phyloP scores from a whole-genome alignment of 768 basidiomycete species.

The Podaxis pistillaris region DNA sequence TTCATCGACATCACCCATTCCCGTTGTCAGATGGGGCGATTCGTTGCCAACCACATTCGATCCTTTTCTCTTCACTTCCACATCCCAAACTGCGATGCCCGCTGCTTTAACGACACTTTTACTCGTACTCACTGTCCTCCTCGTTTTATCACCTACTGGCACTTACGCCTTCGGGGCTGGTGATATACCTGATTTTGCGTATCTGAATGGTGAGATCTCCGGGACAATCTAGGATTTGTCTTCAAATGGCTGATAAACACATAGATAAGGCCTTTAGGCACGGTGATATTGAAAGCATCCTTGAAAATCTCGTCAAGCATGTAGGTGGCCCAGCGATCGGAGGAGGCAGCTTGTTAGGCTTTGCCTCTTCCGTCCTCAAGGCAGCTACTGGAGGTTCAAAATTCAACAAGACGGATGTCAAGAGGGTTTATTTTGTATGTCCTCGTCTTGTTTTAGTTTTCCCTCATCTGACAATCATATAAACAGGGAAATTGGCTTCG shows the following conservation, averaged over 20 bases:
- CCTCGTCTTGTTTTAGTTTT: constrained; percentile 34
- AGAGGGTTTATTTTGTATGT: constrained; percentile 63
- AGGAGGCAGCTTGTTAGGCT: constrained; percentile 48
- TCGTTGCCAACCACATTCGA: constrained; percentile 8
- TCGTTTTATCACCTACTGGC: constrained; percentile 42
- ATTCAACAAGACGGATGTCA: constrained; percentile 63
- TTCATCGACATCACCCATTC: constrained; percentile 8
- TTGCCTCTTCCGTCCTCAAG: constrained; percentile 46
- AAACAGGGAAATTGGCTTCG: constrained; percentile 65
- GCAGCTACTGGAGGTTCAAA: constrained; percentile 51
- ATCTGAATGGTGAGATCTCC: constrained; percentile 48
- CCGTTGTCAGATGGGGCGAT: background rate
- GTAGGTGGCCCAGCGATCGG: constrained; percentile 42
- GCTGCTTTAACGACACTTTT: constrained; percentile 30
- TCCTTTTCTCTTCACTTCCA: constrained; percentile 14
- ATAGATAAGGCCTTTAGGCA: constrained; percentile 72
- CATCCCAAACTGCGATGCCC: constrained; percentile 14
- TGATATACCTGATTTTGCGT: constrained; percentile 72
- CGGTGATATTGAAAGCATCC: constrained; percentile 73
- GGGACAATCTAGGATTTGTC: background rate
- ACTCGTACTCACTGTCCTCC: constrained; percentile 31
- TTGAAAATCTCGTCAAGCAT: constrained; percentile 57
- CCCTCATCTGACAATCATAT: background rate
- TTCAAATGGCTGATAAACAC: constrained; percentile 4
- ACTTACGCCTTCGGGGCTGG: constrained; percentile 60